A percentile compares a stretch with the other conserved stretches of the same genome.
phyloP scores from a whole-genome alignment of 179 eudicot genomes.

The Kewa caespitosa region DNA sequence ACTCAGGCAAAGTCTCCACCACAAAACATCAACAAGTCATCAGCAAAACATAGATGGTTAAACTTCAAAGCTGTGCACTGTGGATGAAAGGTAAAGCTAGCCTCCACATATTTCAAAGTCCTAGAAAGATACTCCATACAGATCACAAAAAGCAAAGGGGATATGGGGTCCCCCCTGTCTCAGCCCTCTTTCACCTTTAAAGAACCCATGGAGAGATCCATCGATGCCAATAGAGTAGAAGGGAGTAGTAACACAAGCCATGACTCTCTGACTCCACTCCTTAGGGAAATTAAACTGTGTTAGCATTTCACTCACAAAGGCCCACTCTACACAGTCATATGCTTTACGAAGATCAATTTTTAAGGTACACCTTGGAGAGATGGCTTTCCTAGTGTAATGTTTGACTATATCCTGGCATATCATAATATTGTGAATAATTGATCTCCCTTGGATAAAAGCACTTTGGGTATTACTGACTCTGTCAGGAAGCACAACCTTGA shows the following conservation, averaged over 20 bases:
- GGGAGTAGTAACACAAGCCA: not conserved
- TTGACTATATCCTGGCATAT: not conserved
- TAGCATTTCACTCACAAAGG: not conserved
- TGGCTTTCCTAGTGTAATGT: not conserved
- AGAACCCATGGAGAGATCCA: too few species aligned
- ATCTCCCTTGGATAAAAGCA: not conserved
- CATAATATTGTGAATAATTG: not conserved
- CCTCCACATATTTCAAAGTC: too few species aligned
- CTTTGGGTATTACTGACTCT: not conserved
- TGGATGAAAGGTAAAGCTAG: too few species aligned
- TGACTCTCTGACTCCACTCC: not conserved
- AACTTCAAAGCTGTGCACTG: too few species aligned
- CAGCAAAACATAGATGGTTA: too few species aligned
- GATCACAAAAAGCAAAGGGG: too few species aligned
- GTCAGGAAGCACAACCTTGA: not conserved
- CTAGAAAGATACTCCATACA: too few species aligned
- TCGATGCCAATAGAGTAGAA: too few species aligned
- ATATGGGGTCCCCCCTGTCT: too few species aligned
- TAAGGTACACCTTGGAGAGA: not conserved
- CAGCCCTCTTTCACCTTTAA: too few species aligned
- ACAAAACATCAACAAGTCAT: too few species aligned
- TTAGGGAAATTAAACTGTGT: not conserved
- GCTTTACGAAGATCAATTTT: slow-evolving; percentile 6
- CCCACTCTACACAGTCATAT: not conserved
- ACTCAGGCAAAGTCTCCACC: not conserved